Evolutionary conservation across 345 rosid genomes (phyloP).

Genomic region (Cardiospermum halicacabum): DNA sequence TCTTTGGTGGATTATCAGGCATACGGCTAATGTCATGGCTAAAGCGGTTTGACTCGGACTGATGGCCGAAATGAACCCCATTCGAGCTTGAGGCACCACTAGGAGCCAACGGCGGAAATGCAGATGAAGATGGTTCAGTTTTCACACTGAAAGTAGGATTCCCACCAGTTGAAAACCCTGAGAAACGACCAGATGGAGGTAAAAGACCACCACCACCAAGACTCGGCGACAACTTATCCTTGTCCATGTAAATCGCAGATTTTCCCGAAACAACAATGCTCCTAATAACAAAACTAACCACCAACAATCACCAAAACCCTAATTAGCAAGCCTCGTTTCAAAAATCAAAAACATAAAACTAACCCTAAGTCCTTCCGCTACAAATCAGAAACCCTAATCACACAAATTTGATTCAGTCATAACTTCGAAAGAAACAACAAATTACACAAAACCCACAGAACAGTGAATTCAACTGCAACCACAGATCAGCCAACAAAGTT

Average conservation of each 20-base stretch:
- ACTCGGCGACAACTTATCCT: conserved; percentile 50
- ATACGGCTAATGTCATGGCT: conserved; percentile 82
- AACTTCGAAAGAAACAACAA: too few species aligned
- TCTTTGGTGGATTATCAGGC: conserved; percentile 82
- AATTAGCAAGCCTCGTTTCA: not conserved
- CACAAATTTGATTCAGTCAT: too few species aligned
- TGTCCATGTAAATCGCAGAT: conserved; percentile 50
- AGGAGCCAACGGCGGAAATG: conserved; percentile 37
- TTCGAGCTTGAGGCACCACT: conserved; percentile 37
- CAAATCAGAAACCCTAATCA: not conserved
- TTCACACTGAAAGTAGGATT: conserved; percentile 37
- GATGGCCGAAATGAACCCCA: conserved; percentile 33
- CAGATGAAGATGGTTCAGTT: conserved; percentile 40
- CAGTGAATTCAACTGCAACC: not conserved
- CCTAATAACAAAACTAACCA: not conserved
- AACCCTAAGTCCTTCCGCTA: too few species aligned
- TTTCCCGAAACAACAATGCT: not conserved
- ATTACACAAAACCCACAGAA: too few species aligned
- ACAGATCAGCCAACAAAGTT: conserved; percentile 1
- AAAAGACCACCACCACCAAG: conserved; percentile 50
- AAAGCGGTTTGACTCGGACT: conserved; percentile 45
- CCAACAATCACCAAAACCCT: not conserved
- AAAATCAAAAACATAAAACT: not conserved
- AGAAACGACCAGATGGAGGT: conserved; percentile 52
- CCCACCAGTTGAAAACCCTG: conserved; percentile 43